Evolutionary conservation across 768 basidiomycete species (phyloP).

Genomic region (Termitomyces sp.): DNA sequence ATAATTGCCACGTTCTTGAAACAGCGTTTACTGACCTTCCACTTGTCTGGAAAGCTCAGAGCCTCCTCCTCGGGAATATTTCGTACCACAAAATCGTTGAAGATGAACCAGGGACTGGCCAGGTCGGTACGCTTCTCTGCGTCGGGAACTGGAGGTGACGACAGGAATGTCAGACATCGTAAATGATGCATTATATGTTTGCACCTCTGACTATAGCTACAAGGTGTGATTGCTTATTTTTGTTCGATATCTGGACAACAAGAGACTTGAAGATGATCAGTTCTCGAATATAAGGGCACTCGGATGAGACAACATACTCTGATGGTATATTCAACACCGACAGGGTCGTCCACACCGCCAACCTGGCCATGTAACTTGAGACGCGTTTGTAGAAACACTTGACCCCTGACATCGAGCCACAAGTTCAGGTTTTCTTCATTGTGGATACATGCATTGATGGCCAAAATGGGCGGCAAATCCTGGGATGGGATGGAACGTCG

Average conservation of each 20-base stretch:
- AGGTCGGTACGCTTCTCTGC: conserved; percentile 38
- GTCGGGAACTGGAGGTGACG: conserved; percentile 47
- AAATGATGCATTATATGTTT: conserved; percentile 10
- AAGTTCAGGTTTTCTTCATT: conserved; percentile 65
- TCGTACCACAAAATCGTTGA: conserved; percentile 93
- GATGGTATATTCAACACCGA: conserved; percentile 60
- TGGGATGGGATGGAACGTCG: conserved; percentile 56
- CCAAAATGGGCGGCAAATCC: conserved; percentile 78
- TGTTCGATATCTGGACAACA: conserved; percentile 72
- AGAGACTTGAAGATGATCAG: conserved; percentile 48
- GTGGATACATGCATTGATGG: conserved; percentile 79
- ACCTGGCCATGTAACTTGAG: conserved; percentile 56
- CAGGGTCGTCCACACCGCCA: conserved; percentile 50
- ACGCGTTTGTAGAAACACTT: conserved; percentile 54
- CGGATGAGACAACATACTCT: conserved; percentile 36
- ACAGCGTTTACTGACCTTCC: conserved; percentile 69
- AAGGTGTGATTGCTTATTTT: conserved; percentile 72
- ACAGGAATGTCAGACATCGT: neutral
- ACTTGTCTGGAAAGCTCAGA: conserved; percentile 77
- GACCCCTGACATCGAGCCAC: conserved; percentile 66
- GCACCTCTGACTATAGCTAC: conserved; percentile 83
- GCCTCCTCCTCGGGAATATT: conserved; percentile 86
- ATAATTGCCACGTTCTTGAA: neutral
- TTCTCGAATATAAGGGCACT: neutral
- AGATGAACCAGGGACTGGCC: conserved; percentile 78